A percentile compares a stretch with the other conserved stretches of the same genome.
Evolutionary conservation across 345 rosid species (phyloP).

Genomic region (Firmiana major): DNA sequence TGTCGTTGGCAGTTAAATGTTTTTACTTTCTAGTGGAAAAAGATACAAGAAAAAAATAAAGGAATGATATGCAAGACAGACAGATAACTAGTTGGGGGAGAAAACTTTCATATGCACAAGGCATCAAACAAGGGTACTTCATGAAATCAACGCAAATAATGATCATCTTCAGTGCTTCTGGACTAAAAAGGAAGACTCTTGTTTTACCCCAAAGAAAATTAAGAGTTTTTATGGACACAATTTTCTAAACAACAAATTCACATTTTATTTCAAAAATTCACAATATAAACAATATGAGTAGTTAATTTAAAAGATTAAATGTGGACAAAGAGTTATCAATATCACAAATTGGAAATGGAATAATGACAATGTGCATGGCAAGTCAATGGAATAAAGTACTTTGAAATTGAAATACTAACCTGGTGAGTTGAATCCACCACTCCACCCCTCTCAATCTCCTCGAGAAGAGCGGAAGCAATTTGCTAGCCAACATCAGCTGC

Average conservation of each 20-base stretch:
- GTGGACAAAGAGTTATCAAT: no score
- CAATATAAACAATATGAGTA: no score
- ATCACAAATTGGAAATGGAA: no score
- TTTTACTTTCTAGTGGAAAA: background rate
- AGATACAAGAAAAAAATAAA: background rate
- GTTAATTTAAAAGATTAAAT: no score
- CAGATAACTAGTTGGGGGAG: background rate
- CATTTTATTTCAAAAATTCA: no score
- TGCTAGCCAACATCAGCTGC: slow-evolving; percentile 72
- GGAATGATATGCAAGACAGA: background rate
- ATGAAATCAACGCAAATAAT: background rate
- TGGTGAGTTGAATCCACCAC: slow-evolving; percentile 93
- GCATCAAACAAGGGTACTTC: background rate
- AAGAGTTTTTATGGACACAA: background rate
- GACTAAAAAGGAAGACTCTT: background rate
- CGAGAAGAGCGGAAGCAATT: slow-evolving; percentile 72
- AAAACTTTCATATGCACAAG: background rate
- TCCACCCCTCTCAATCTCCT: slow-evolving; percentile 93
- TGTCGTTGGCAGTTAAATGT: background rate
- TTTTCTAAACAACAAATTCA: background rate
- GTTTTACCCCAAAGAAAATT: background rate
- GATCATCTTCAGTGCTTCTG: background rate
- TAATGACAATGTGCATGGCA: no score
- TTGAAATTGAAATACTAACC: slow-evolving; percentile 38
- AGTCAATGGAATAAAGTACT: background rate